Evolutionary conservation across 2,329 filamentous ascomycete species (phyloP).

Genomic region (Malbranchea cinnamomea): DNA sequence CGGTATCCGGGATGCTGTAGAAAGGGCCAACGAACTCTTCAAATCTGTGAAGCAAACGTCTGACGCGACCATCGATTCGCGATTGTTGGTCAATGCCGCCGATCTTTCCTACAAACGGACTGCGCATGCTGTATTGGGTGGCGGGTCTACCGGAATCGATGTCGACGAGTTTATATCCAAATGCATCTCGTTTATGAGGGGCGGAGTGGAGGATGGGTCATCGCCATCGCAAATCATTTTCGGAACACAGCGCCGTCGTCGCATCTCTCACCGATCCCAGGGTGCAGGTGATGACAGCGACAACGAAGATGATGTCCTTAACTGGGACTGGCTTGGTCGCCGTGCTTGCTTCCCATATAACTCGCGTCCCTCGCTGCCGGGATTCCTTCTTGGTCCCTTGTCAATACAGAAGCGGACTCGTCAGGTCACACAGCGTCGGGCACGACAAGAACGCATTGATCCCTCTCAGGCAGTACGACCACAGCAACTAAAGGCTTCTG

Average conservation of each 20-base stretch:
- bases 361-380: constrained; percentile 58
- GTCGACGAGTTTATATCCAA: constrained; percentile 86
- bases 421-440: constrained; percentile 54
- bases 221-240: constrained; percentile 9
- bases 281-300: constrained; percentile 50
- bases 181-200: constrained; percentile 74
- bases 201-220: constrained; percentile 36
- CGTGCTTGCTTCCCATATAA: constrained; percentile 61
- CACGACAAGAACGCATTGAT: constrained; percentile 52
- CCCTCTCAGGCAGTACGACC: constrained; percentile 56
- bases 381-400: constrained; percentile 76
- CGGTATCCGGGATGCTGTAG: constrained; percentile 50
- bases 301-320: constrained; percentile 60
- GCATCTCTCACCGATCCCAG: constrained; percentile 33
- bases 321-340: constrained; percentile 74
- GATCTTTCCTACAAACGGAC: constrained; percentile 71
- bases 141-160: constrained; percentile 60
- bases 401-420: constrained; percentile 76
- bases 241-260: constrained; percentile 24
- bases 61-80: constrained; percentile 80
- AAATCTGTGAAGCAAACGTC: constrained; percentile 67
- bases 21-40: constrained; percentile 50
- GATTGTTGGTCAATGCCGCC: constrained; percentile 65
- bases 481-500: constrained; percentile 58
- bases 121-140: constrained; percentile 57